Percentiles rank a stretch among this genome's conserved stretches.
These are phyloP conservation scores for Colletotrichum sp. DNA, from an alignment of 2,329 filamentous ascomycete species.

Conservation along the genomic window DNA sequence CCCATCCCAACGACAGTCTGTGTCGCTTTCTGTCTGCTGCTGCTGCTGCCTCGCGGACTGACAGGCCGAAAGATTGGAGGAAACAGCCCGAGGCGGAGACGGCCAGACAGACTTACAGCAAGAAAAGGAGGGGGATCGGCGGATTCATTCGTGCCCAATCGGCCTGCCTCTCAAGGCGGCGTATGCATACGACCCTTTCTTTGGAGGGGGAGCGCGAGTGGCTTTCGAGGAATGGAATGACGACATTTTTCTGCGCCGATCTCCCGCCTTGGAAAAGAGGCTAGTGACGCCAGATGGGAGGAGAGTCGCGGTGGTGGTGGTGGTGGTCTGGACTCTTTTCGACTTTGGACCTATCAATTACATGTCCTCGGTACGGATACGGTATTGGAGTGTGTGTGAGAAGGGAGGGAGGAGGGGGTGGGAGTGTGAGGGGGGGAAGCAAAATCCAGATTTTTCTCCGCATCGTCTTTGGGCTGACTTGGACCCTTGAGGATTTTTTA, in stretches of 20 bases:
- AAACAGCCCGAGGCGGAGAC: background rate
- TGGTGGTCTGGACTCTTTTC: background rate
- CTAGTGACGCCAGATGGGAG: slow-evolving; percentile 11
- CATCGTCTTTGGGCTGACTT: background rate
- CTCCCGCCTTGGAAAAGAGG: slow-evolving; percentile 8
- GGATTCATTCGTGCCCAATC: slow-evolving; percentile 14
- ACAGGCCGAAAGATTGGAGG: background rate
- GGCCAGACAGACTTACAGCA: background rate
- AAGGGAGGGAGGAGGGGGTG: background rate
- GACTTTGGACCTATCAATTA: background rate
- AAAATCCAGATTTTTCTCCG: background rate
- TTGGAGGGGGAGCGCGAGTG: background rate
- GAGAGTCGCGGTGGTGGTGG: background rate
- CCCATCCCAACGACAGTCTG: background rate
- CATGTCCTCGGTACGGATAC: background rate
- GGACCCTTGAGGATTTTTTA: background rate
- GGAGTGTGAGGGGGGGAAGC: background rate
- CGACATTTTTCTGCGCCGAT: slow-evolving; percentile 16
- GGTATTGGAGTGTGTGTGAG: background rate
- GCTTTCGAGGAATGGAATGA: background rate
- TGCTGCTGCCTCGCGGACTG: background rate
- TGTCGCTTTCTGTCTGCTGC: background rate
- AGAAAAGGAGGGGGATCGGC: background rate
- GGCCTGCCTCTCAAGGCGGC: background rate
- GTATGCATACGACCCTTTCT: background rate